Evolutionary conservation across 345 rosid species (phyloP).

Genomic region (Citrus unshiu): DNA sequence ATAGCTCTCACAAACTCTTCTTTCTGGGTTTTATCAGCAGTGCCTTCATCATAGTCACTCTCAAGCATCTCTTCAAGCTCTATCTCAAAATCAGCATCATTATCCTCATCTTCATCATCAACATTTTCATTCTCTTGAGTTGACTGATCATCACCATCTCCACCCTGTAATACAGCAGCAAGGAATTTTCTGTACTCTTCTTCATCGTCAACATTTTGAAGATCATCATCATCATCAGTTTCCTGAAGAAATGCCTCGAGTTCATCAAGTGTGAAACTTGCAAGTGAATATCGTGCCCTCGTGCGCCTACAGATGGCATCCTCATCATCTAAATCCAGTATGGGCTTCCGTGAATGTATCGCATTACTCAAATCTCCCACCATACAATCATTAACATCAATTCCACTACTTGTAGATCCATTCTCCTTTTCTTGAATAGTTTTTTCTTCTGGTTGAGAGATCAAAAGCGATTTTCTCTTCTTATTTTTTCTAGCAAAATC

Average conservation of each 20-base stretch:
- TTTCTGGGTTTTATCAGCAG: slow-evolving; percentile 31
- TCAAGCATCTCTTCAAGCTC: slow-evolving; percentile 92
- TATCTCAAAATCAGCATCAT: slow-evolving; percentile 86
- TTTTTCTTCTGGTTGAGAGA: slow-evolving; percentile 16
- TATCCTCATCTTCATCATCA: slow-evolving; percentile 86
- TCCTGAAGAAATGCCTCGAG: slow-evolving; percentile 94
- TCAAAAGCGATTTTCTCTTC: slow-evolving; percentile 21
- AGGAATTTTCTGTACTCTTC: slow-evolving; percentile 90
- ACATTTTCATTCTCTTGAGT: slow-evolving; percentile 33
- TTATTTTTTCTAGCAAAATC: slow-evolving; percentile 1
- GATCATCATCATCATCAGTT: slow-evolving; percentile 88
- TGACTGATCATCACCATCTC: slow-evolving; percentile 43
- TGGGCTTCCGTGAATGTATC: slow-evolving; percentile 15
- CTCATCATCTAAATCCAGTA: slow-evolving; percentile 32
- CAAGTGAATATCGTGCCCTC: slow-evolving; percentile 82
- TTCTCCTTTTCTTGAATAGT: slow-evolving; percentile 15
- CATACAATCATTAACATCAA: slow-evolving; percentile 11
- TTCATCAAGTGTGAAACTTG: slow-evolving; percentile 86
- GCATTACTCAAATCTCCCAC: slow-evolving; percentile 14
- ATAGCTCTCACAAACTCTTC: slow-evolving; percentile 30
- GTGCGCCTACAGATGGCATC: slow-evolving; percentile 92
- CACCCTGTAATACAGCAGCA: slow-evolving; percentile 73
- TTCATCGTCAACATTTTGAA: slow-evolving; percentile 83
- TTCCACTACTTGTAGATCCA: slow-evolving; percentile 13
- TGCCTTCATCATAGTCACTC: slow-evolving; percentile 69